phyloP scores from a whole-genome alignment of 768 basidiomycete genomes.

The Suillus ampliporus region DNA sequence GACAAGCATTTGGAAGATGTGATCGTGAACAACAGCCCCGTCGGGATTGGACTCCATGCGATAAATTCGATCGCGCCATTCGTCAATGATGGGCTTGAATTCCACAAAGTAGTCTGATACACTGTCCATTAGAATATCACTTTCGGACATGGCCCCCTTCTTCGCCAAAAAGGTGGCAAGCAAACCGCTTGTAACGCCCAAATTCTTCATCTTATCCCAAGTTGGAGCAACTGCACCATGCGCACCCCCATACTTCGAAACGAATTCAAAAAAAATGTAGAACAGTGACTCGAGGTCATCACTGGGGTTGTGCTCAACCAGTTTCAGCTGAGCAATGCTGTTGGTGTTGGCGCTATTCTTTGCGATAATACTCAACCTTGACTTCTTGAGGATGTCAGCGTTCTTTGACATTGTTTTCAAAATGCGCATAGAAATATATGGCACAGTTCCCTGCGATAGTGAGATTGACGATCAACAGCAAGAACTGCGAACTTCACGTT shows the following conservation, averaged over 20 bases:
- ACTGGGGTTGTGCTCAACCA: background rate
- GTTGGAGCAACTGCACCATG: background rate
- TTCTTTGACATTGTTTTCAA: background rate
- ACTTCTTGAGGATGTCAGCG: background rate
- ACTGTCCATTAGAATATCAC: background rate
- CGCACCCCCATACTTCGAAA: background rate
- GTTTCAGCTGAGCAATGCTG: background rate
- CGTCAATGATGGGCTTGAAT: background rate
- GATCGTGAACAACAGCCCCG: background rate
- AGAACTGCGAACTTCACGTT: background rate
- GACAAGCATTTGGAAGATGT: background rate
- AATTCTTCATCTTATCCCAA: background rate
- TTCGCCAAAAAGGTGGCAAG: too few species aligned
- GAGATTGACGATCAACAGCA: background rate
- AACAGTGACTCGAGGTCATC: background rate
- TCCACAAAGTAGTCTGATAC: background rate
- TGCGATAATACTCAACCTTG: background rate
- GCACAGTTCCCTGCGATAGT: background rate
- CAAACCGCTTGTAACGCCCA: background rate
- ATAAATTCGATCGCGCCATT: background rate
- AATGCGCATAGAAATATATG: background rate
- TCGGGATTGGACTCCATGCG: background rate
- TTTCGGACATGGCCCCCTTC: background rate
- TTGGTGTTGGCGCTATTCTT: background rate
- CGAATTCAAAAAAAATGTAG: background rate